phyloP scores from a whole-genome alignment of 805 yeast species.

The Candida incommunis region DNA sequence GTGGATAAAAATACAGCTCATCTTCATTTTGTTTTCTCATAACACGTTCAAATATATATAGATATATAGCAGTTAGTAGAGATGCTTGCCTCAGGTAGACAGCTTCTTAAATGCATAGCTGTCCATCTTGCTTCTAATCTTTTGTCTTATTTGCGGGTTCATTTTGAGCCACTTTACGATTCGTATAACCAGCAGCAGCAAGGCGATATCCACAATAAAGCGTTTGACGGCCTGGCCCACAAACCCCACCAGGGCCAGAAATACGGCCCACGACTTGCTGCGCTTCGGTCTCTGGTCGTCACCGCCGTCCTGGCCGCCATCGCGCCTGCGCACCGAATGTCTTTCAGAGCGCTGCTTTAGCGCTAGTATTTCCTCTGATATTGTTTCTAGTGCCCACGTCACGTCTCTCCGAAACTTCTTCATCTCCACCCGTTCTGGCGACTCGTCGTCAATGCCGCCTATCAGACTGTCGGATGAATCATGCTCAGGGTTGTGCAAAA shows the following conservation, averaged over 20 bases:
- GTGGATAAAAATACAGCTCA: too few relatives aligned
- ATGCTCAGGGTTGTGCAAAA: neutral
- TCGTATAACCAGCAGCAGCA: neutral
- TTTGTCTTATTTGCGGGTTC: neutral
- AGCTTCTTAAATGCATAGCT: neutral
- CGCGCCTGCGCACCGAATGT: neutral
- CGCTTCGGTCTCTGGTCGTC: neutral
- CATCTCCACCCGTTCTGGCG: neutral
- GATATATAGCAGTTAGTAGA: too few relatives aligned
- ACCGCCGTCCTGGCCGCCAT: neutral
- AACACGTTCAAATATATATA: too few relatives aligned
- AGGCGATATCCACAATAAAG: neutral
- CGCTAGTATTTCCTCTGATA: slow-evolving; percentile 13
- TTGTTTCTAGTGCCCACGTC: slow-evolving; percentile 15
- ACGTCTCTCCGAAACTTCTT: slow-evolving; percentile 7
- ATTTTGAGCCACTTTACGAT: neutral
- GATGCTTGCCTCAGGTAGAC: too few relatives aligned
- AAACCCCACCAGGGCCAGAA: neutral
- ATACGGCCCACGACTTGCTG: neutral
- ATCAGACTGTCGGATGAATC: slow-evolving; percentile 1
- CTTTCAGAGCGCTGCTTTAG: neutral
- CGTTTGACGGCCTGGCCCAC: neutral
- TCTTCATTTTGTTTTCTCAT: too few relatives aligned
- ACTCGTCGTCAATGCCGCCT: slow-evolving; percentile 1
- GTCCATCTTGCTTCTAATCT: neutral